Base-by-base conservation (phyloP, 2,329 filamentous ascomycete genomes). In the Penicillium corylophilum region DNA sequence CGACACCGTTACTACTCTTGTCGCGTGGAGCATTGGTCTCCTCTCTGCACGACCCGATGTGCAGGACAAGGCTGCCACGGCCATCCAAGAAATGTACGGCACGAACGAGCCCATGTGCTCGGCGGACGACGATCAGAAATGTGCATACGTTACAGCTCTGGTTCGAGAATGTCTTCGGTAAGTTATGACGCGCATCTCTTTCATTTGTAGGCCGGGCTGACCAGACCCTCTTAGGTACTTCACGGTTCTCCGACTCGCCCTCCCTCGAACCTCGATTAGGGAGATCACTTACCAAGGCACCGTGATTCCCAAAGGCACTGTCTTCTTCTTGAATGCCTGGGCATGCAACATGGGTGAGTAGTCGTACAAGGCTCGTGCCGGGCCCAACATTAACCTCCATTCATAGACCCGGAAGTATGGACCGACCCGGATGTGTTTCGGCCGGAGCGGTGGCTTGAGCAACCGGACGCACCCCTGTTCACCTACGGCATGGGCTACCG, bases 241-340 rank as follows among this genome's bases (percentile, higher is more conserved):
- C 55, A 85, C 81, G 0, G 85, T 88, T 0, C 77, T 87, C 12
- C 75, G 84, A 2, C 74, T 88, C 1, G 80, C 82, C 2, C 77
- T 87, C 1, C 85, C 85, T 1, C 77, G 84, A 9, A 81, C 80
- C 0, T 84, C 83, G 0, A 79, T 85, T 49, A 81, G 79, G 56
- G 82, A 85, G 46, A 74, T 87, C 2, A 69, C 72, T 0, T 86
- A 86, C 51, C 68, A 84, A 9, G 82, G 79, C 16, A 76, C 78
- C 28, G 64, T 77, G 5, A 84, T 87, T 36, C 84, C 85, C 1
- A 79, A 80, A 40, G 83, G 83, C 0, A 85, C 82, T 1, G 80
- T 85, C 0, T 77, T 86, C 31, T 87, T 86, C 65, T 70, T 87
- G 23, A 88, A 87, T 51, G 81, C 83, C 0, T 87, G 83, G 84